Base-by-base conservation (phyloP, 2,329 filamentous ascomycete genomes). In the Fusarium floridanum region DNA sequence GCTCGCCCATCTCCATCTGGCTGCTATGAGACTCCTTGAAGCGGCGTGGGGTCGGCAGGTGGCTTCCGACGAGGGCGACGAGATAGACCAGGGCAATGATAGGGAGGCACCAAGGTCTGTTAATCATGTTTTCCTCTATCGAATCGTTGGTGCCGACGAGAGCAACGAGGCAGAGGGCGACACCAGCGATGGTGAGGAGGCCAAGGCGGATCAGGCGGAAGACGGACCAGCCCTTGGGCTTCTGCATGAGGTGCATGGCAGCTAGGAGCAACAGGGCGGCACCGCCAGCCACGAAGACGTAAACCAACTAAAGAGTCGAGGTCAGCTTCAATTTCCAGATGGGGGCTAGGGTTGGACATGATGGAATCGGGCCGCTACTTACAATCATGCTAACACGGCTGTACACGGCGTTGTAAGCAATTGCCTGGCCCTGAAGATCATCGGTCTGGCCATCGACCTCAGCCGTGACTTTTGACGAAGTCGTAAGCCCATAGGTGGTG, bases 91-190 rank as follows among this genome's bases (percentile, higher is more conserved):
- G 10, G 24, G 48, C 48, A 11, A 53, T 53, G 27, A 53, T 53
- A 17, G 48, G 48, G 27, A 53, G 48, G 6, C 3, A 12, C 48
- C 48, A 53, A 27, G 48, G 48, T 4, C n/a, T 7, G 0, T 0
- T 0, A 0, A 53, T 53, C 48, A 53, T 53, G 1, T 27, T 1
- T 5, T 5, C 0, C 9, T 8, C 4, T 1, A 12, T 53, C 0
- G 2, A 12, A 1, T 29, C 10, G 24, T 53, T 53, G 48, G 48
- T 53, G 24, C 2, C 17, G 10, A 53, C 10, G 12, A 53, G 2
- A 3, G 48, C 16, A 53, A 32, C 3, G 24, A 53, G 48, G 6
- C 48, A 53, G 48, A 53, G 48, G 24, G 48, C 16, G 48, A n/a
- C 48, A 4, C 48, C 48, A 17, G 17, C 9, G 27, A 53, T 20